Conservation (phyloP, 139 green algal genomes). For the Closterium sp. region DNA sequence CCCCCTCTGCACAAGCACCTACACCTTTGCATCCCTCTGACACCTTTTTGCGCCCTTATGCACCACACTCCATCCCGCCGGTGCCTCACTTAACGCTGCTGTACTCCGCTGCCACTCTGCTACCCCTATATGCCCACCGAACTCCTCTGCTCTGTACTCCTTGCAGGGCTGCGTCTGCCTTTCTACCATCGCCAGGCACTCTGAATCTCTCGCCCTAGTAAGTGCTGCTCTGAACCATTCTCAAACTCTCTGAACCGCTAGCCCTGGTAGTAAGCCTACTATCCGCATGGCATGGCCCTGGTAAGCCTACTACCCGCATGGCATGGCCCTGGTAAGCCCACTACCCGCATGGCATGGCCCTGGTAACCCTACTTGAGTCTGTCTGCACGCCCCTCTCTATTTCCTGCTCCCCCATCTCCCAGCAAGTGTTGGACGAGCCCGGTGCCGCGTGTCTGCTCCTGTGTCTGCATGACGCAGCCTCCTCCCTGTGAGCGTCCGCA, state of each 20-base stretch:
- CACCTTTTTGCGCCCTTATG: not conserved
- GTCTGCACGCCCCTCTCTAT: not conserved
- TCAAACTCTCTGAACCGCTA: not conserved
- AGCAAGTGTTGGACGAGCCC: slow-evolving; percentile 80
- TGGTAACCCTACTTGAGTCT: no score
- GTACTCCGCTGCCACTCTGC: no score
- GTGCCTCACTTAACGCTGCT: not conserved
- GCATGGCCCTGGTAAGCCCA: no score
- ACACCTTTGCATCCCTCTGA: not conserved
- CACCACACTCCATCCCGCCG: not conserved
- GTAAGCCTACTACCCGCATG: no score
- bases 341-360: no score
- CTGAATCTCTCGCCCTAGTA: slow-evolving; percentile 78
- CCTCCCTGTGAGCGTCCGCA: no score
- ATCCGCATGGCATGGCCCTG: no score
- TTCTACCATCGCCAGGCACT: slow-evolving; percentile 84
- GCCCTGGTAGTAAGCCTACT: no score
- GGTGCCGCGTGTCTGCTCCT: slow-evolving; percentile 84
- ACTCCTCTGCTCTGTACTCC: not conserved
- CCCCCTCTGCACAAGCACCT: not conserved
- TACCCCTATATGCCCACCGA: not conserved
- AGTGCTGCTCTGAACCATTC: not conserved
- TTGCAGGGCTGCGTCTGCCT: slow-evolving; percentile 70
- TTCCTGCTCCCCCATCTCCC: not conserved
- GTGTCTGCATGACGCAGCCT: slow-evolving; percentile 75